Percentiles rank a stretch among this genome's conserved stretches.
Conservation (phyloP, 2,329 filamentous ascomycete species). For the Cercospora sojina region DNA sequence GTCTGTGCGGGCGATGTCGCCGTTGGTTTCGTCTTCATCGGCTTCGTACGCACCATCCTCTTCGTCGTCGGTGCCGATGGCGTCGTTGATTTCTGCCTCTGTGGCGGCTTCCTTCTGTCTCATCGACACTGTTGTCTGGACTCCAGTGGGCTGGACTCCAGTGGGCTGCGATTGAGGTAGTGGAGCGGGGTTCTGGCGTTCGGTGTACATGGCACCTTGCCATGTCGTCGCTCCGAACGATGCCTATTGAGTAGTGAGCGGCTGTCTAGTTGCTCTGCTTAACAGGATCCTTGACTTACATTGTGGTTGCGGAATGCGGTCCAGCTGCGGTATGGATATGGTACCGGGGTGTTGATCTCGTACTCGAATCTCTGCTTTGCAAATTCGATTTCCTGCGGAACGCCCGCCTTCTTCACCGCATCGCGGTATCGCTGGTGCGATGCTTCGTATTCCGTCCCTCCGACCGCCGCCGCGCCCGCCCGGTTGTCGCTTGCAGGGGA, state of each 20-base stretch:
- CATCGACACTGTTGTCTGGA: background rate
- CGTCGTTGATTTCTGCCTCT: background rate
- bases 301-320: background rate
- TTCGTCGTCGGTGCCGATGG: background rate
- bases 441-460: background rate
- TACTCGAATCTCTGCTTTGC: background rate
- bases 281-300: background rate
- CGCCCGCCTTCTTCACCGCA: background rate
- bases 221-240: background rate
- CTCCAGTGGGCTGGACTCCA: background rate
- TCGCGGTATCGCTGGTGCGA: background rate
- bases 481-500: background rate
- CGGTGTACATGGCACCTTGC: background rate
- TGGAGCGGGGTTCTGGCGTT: background rate
- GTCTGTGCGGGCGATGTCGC: background rate
- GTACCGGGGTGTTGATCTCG: background rate
- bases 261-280: no score
- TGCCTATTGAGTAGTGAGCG: background rate
- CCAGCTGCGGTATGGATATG: conserved; percentile 1
- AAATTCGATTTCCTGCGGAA: background rate
- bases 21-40: background rate
- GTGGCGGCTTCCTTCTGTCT: background rate
- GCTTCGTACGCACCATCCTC: background rate
- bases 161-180: background rate
- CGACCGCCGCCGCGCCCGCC: background rate